Base-by-base conservation (phyloP, 768 basidiomycete genomes). In the Pleurotus citrinopileatus region DNA sequence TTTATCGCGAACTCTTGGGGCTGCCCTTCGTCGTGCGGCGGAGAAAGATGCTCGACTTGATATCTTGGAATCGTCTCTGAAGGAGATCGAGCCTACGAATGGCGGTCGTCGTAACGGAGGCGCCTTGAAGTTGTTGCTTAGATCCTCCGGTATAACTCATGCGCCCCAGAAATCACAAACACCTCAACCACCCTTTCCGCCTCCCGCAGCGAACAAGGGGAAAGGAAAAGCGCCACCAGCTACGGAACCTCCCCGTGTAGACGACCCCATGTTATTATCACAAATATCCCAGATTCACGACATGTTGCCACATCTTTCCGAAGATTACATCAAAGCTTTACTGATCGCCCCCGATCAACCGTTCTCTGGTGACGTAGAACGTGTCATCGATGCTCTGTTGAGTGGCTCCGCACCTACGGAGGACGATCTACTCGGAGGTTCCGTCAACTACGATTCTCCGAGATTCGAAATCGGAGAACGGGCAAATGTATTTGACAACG, bases 401-500 rank as follows among this genome's bases (percentile, higher is more conserved):
- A 91, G 92, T 54, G 88, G 86, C 0, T 85, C 80, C 0, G 83
- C 87, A 1, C 84, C 82, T 20, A 45, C 55, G 4, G 66, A 66
- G 25, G 68, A 66, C 7, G 70, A 67, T 20, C 45, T 58, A 4
- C 22, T 55, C 1, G 27, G 53, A 23, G 26, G 47, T 29, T 53
- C 26, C 19, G 17, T 10, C 28, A 10, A 28, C 10, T 6, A 4
- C 52, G 70, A 17, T 57, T 29, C 36, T 6, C 53, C 13, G 34
- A 36, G 12, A 56, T 7, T 22, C 59, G 20, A 40, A 17, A 29
- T 25, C n/a, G 40, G 40, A 17, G 43, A 36, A 36, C 70, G 93
- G 55, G 68, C 71, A 45, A 98, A 96, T 57, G 73, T 90, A 0
- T 95, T 89, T 59, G 86, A 94, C 61, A 80, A 82, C 20, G 84